Conservation (phyloP, 169 alveolate species). For the Eimeria falciformis region DNA sequence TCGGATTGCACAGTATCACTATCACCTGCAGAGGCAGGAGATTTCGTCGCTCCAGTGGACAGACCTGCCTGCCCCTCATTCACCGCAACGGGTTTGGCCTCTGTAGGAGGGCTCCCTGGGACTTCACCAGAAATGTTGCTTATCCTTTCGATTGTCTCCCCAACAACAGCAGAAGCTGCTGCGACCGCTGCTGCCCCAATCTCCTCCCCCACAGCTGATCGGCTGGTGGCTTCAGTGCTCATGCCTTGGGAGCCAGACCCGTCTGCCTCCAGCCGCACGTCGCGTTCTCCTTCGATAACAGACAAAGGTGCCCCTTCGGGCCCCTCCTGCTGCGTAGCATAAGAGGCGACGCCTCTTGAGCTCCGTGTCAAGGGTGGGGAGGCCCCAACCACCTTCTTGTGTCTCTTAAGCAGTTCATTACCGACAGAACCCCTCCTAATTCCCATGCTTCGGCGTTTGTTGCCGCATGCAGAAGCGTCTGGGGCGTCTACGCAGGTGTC, state of each 20-base stretch:
- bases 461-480: constrained; percentile 23
- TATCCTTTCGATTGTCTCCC: not conserved
- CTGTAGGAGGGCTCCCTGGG: not conserved
- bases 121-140: not conserved
- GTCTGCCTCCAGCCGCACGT: constrained; percentile 20
- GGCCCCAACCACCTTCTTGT: constrained; percentile 1
- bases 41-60: not conserved
- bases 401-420: not conserved
- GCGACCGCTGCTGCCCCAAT: not conserved
- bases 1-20: no score
- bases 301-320: constrained; percentile 17
- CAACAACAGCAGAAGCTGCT: not conserved
- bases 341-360: not conserved
- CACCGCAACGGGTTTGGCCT: not conserved
- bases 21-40: constrained; percentile 20
- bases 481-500: not conserved
- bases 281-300: not conserved
- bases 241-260: constrained; percentile 37
- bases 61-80: not conserved
- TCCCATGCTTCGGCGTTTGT: constrained; percentile 33
- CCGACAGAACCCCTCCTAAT: not conserved
- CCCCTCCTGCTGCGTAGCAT: not conserved
- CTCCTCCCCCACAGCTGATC: not conserved
- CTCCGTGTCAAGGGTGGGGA: not conserved
- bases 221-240: not conserved